Percentiles rank a stretch among this genome's conserved stretches.
Conservation (phyloP, 345 rosid genomes). For the Linum lewisii region DNA sequence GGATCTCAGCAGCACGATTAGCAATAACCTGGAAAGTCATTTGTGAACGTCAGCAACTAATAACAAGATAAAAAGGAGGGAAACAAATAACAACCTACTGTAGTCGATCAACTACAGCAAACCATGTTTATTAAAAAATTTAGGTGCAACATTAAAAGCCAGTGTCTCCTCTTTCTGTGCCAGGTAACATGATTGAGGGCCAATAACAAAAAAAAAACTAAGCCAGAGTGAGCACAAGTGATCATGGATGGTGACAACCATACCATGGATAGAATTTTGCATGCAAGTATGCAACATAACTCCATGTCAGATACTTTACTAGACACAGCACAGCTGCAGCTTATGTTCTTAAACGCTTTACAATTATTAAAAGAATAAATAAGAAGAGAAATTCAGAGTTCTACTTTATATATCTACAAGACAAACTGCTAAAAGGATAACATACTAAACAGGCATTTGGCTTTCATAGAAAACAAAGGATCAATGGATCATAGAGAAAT, state of each 20-base stretch:
- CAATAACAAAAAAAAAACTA: too few relatives aligned
- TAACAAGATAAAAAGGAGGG: background rate
- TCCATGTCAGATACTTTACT: background rate
- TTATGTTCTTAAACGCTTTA: background rate
- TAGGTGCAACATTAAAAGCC: background rate
- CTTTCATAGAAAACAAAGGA: background rate
- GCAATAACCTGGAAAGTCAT: conserved; percentile 8
- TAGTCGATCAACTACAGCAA: background rate
- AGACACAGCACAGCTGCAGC: background rate
- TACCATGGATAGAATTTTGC: background rate
- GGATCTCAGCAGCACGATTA: conserved; percentile 10
- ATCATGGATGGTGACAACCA: background rate
- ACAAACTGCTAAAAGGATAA: too few relatives aligned
- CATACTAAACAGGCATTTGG: background rate
- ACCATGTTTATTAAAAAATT: too few relatives aligned
- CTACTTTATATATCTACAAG: background rate
- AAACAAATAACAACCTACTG: background rate
- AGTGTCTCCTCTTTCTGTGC: background rate
- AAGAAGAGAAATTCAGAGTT: background rate
- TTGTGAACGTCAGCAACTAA: background rate
- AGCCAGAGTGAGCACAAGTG: background rate
- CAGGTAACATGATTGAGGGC: background rate
- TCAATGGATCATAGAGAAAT: background rate
- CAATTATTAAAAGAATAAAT: too few relatives aligned
- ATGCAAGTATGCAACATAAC: background rate